Conservation (phyloP, 2,329 filamentous ascomycete genomes). For the Ascochyta fabae region DNA sequence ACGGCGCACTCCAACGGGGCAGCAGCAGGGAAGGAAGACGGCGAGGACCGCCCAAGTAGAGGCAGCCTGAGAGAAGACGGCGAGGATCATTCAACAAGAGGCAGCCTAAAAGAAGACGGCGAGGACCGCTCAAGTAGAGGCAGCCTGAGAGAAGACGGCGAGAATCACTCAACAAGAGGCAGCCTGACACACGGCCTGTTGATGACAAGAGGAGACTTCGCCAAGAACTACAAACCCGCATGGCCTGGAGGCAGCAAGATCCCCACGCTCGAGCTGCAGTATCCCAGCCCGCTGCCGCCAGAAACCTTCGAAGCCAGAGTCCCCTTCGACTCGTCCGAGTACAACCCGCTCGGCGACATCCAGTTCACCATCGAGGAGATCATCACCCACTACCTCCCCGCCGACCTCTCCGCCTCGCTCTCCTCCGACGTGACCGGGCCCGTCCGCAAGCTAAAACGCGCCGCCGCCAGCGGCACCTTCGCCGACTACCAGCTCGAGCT, state of each 20-base stretch:
- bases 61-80: too few relatives aligned
- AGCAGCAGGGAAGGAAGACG: not conserved
- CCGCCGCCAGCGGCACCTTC: conserved; percentile 70
- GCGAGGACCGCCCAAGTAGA: not conserved
- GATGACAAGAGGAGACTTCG: conserved; percentile 49
- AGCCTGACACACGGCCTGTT: conserved; percentile 51
- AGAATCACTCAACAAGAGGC: conserved; percentile 10
- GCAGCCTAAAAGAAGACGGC: conserved; percentile 25
- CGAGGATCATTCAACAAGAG: conserved; percentile 6
- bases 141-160: too few relatives aligned
- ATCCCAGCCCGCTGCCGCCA: conserved; percentile 74
- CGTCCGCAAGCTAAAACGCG: conserved; percentile 77
- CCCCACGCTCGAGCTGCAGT: conserved; percentile 73
- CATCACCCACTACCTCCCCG: conserved; percentile 75
- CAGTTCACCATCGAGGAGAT: conserved; percentile 70
- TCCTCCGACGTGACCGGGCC: conserved; percentile 76
- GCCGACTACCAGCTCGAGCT: conserved; percentile 76
- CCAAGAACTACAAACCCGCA: conserved; percentile 59
- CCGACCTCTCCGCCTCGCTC: conserved; percentile 70
- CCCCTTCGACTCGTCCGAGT: conserved; percentile 36
- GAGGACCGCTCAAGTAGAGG: not conserved
- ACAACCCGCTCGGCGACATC: conserved; percentile 72
- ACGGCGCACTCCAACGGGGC: conserved; percentile 2
- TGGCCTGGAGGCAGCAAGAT: conserved; percentile 55
- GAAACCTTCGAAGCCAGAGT: conserved; percentile 60